phyloP scores from a whole-genome alignment of 1,284 basidiomycete species.

The Fistulinella staudtii region DNA sequence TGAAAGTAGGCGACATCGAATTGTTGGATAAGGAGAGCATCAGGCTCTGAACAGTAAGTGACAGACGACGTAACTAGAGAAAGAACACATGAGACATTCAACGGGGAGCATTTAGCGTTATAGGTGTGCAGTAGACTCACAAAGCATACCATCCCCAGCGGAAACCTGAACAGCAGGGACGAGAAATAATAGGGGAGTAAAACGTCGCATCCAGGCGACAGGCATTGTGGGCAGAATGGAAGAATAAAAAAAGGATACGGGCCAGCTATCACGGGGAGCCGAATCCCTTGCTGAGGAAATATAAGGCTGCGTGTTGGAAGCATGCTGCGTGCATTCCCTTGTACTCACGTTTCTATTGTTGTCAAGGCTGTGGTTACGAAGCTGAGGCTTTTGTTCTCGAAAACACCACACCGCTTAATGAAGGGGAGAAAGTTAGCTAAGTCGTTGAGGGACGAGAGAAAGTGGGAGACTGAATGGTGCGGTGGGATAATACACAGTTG shows the following conservation, averaged over 20 bases:
- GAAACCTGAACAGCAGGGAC: conserved; percentile 38
- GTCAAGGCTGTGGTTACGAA: conserved; percentile 21
- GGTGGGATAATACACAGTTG: not conserved
- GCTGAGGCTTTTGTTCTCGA: conserved; percentile 19
- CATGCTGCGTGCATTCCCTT: conserved; percentile 33
- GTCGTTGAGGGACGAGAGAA: not conserved
- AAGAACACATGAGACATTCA: conserved; percentile 1
- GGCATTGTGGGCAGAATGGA: conserved; percentile 42
- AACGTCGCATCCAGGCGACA: conserved; percentile 69
- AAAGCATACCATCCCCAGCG: conserved; percentile 53
- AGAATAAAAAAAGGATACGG: conserved; percentile 19
- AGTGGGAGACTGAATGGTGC: not conserved
- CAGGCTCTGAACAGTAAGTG: conserved; percentile 81
- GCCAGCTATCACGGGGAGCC: conserved; percentile 29
- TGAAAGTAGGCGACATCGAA: conserved; percentile 77
- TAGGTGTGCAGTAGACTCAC: conserved; percentile 41
- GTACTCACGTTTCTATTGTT: conserved; percentile 34
- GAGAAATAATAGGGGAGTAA: conserved; percentile 41
- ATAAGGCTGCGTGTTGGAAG: conserved; percentile 28
- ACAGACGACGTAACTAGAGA: conserved; percentile 76
- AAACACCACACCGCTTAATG: conserved; percentile 4
- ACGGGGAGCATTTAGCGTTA: too few species aligned
- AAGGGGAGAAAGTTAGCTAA: too few species aligned
- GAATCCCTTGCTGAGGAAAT: conserved; percentile 14
- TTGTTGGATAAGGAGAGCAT: conserved; percentile 74